Evolutionary conservation across 192 early-diverging fungal species (phyloP).

Genomic region (Allomyces macrogynus): DNA sequence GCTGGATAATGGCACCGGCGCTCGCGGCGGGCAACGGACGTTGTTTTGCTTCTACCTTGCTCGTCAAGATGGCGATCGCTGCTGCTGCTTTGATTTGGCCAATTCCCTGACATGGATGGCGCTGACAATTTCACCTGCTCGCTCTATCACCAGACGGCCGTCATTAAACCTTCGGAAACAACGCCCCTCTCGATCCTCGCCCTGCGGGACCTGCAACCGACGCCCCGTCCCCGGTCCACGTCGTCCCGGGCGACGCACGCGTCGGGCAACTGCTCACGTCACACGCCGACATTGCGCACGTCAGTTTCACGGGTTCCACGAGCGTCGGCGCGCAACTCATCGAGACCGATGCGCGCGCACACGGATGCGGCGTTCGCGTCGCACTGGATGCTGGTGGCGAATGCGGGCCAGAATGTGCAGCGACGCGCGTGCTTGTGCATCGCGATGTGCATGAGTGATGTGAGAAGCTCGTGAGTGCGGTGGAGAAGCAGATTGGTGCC

Average conservation of each 20-base stretch:
- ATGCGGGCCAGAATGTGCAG: conserved; percentile 57
- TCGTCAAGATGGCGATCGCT: too few species aligned
- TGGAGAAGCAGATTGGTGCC: conserved; percentile 6
- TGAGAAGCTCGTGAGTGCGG: conserved; percentile 27
- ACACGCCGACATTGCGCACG: conserved; percentile 37
- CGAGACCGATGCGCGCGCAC: conserved; percentile 21
- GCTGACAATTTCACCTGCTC: too few species aligned
- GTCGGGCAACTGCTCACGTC: conserved; percentile 19
- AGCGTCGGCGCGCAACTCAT: conserved; percentile 41
- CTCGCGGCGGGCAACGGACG: conserved; percentile 22
- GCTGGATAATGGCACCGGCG: conserved; percentile 25
- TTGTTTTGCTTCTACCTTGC: conserved; percentile 12
- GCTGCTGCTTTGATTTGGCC: too few species aligned
- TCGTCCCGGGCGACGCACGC: not conserved
- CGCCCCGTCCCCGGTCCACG: not conserved
- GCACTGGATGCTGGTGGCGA: conserved; percentile 66
- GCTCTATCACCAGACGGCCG: not conserved
- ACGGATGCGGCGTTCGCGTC: conserved; percentile 32
- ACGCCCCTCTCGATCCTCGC: not conserved
- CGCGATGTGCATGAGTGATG: conserved; percentile 51
- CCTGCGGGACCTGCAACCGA: not conserved
- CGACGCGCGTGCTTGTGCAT: conserved; percentile 63
- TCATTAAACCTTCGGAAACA: not conserved
- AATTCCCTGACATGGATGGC: not conserved
- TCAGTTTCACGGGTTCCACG: conserved; percentile 61